Percentiles rank a stretch among this genome's conserved stretches.
Conservation (phyloP, 345 rosid genomes). For the Populus simonii region DNA sequence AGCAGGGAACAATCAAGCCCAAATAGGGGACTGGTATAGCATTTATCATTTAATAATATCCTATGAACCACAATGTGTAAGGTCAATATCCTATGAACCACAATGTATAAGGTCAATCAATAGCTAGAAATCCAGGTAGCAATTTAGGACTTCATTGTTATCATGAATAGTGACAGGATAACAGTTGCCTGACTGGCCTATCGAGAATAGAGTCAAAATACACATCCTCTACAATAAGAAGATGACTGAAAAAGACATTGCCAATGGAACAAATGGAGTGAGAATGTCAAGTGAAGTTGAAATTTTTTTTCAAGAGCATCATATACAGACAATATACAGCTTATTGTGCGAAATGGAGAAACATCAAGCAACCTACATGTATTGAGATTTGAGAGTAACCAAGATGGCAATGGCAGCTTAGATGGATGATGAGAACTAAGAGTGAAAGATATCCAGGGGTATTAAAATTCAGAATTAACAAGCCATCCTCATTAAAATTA, state of each 20-base stretch:
- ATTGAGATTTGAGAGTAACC: neutral
- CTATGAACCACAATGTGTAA: neutral
- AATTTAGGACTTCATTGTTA: neutral
- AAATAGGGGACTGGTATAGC: neutral
- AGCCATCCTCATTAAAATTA: neutral
- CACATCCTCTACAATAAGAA: neutral
- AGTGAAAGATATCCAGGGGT: neutral
- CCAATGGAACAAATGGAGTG: neutral
- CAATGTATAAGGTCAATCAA: neutral
- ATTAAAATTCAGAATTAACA: neutral
- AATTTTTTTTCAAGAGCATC: neutral
- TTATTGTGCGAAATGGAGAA: neutral
- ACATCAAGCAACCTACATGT: neutral
- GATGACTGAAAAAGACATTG: neutral
- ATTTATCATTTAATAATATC: neutral
- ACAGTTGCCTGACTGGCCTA: neutral
- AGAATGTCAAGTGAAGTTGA: neutral
- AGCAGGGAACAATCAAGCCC: neutral
- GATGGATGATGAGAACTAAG: neutral
- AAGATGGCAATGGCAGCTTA: neutral
- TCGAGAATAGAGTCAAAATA: neutral
- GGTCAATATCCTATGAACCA: neutral
- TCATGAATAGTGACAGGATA: neutral
- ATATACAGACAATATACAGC: neutral
- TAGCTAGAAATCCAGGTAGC: neutral